Percentiles rank a stretch among this genome's conserved stretches.
These are phyloP conservation scores for Alternaria sp. DNA, from an alignment of 2,329 filamentous ascomycete species.

Conservation along the genomic window DNA sequence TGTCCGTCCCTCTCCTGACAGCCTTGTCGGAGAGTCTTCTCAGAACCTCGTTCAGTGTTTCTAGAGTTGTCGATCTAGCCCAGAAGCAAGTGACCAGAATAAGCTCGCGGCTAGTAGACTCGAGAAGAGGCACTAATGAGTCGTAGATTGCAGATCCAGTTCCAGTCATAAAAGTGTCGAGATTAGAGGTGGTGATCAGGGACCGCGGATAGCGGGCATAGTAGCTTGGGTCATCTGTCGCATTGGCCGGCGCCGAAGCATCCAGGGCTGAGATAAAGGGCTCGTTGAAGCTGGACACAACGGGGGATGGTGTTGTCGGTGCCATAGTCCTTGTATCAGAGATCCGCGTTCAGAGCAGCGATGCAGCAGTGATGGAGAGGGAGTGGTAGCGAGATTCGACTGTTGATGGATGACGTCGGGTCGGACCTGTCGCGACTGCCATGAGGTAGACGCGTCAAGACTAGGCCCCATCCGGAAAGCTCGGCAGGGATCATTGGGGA, in stretches of 20 bases:
- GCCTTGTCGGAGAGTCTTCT: constrained; percentile 63
- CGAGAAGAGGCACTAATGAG: constrained; percentile 66
- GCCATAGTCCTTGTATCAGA: constrained; percentile 6
- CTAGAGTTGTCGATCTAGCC: constrained; percentile 69
- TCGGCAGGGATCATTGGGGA: constrained; percentile 16
- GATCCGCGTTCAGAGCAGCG: background rate
- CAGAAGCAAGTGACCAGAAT: constrained; percentile 85
- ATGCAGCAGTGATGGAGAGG: background rate
- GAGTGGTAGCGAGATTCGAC: background rate
- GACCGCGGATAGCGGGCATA: constrained; percentile 44
- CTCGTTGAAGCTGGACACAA: constrained; percentile 23
- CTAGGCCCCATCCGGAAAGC: constrained; percentile 19
- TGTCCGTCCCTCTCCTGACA: constrained; percentile 37
- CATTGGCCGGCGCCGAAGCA: constrained; percentile 26
- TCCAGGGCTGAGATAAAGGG: constrained; percentile 39
- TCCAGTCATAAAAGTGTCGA: constrained; percentile 51
- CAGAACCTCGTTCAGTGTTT: constrained; percentile 65
- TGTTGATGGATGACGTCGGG: constrained; percentile 35
- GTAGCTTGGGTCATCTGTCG: constrained; percentile 49
- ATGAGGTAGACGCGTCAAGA: constrained; percentile 9
- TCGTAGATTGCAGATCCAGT: constrained; percentile 54
- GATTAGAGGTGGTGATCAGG: constrained; percentile 43
- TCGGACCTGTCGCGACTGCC: constrained; percentile 13
- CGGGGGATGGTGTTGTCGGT: background rate
- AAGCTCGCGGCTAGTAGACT: constrained; percentile 67